Conservation (phyloP, 352 stramenopile species). For the Phytophthora fragariaefolia region DNA sequence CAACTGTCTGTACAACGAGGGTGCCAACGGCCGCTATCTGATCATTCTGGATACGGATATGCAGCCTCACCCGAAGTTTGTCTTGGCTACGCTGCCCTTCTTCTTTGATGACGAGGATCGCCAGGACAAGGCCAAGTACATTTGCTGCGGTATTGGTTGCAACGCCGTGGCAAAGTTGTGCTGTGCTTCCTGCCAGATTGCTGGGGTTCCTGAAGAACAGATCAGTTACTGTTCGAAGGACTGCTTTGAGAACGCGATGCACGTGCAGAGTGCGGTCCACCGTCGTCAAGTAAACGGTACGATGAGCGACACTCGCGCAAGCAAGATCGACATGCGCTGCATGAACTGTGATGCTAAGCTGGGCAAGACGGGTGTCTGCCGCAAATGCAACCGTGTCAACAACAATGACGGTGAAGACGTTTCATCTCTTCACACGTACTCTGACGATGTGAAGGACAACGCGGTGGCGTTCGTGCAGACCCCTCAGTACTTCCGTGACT, state of each 20-base stretch:
- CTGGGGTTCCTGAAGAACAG: slow-evolving; percentile 78
- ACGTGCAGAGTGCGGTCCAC: slow-evolving; percentile 78
- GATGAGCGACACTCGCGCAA: slow-evolving; percentile 67
- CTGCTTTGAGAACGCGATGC: slow-evolving; percentile 88
- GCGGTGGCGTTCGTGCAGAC: slow-evolving; percentile 84
- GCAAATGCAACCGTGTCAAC: slow-evolving; percentile 72
- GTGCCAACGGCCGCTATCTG: slow-evolving; percentile 76
- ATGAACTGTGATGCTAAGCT: slow-evolving; percentile 79
- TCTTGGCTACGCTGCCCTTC: slow-evolving; percentile 77
- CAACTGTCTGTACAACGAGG: slow-evolving; percentile 88
- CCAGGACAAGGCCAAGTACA: slow-evolving; percentile 79
- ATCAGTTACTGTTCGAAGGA: slow-evolving; percentile 91
- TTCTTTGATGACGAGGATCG: slow-evolving; percentile 85
- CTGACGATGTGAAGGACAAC: slow-evolving; percentile 80
- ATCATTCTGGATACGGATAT: slow-evolving; percentile 89
- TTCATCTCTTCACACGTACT: slow-evolving; percentile 76
- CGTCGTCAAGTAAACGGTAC: slow-evolving; percentile 86
- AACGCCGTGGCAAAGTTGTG: slow-evolving; percentile 84
- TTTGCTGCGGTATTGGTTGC: slow-evolving; percentile 76
- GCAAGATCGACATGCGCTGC: slow-evolving; percentile 79
- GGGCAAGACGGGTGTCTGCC: slow-evolving; percentile 74
- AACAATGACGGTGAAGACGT: slow-evolving; percentile 54
- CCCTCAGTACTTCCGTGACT: slow-evolving; percentile 88
- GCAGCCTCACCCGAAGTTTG: slow-evolving; percentile 82
- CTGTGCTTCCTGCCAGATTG: slow-evolving; percentile 86